These are phyloP conservation scores for Ogataea glucozyma DNA, from an alignment of 805 yeast genomes.

Conservation along the genomic window DNA sequence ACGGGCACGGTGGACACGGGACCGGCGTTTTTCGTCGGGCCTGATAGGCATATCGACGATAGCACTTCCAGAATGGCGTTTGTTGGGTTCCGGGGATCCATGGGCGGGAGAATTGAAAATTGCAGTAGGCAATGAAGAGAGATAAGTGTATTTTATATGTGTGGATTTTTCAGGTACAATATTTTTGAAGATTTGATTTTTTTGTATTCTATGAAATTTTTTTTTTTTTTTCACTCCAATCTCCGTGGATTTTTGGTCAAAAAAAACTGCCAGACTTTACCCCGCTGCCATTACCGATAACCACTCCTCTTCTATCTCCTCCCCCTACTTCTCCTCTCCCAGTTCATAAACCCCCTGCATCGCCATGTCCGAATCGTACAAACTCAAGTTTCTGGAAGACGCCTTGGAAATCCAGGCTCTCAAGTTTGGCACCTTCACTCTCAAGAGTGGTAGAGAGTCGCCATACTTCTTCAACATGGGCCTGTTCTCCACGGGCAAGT, in stretches of 20 bases:
- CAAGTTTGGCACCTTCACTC: slow-evolving; percentile 83
- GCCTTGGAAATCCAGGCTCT: slow-evolving; percentile 83
- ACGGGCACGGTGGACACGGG: not conserved
- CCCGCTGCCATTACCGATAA: too few species aligned
- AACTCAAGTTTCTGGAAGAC: slow-evolving; percentile 62
- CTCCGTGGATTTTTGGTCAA: too few species aligned
- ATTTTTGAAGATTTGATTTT: too few species aligned
- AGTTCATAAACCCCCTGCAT: not conserved
- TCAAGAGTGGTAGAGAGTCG: slow-evolving; percentile 90
- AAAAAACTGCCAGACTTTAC: not conserved
- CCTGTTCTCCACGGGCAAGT: slow-evolving; percentile 77
- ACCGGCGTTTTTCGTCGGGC: not conserved
- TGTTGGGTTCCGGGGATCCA: slow-evolving; percentile 3
- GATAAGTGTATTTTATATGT: too few species aligned
- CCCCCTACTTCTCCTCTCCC: not conserved
- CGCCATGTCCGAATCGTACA: slow-evolving; percentile 20
- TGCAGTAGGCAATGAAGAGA: too few species aligned
- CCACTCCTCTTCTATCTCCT: too few species aligned
- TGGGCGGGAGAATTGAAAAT: not conserved
- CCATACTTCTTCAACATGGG: slow-evolving; percentile 97
- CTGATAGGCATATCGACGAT: slow-evolving; percentile 21
- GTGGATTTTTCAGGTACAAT: not conserved
- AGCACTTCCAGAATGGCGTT: slow-evolving; percentile 23
- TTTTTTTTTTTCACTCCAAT: not conserved
- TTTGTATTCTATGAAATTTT: not conserved